A percentile compares a stretch with the other conserved stretches of the same genome.
Evolutionary conservation across 1,284 basidiomycete species (phyloP).

Genomic region (Heterobasidion parviporum): DNA sequence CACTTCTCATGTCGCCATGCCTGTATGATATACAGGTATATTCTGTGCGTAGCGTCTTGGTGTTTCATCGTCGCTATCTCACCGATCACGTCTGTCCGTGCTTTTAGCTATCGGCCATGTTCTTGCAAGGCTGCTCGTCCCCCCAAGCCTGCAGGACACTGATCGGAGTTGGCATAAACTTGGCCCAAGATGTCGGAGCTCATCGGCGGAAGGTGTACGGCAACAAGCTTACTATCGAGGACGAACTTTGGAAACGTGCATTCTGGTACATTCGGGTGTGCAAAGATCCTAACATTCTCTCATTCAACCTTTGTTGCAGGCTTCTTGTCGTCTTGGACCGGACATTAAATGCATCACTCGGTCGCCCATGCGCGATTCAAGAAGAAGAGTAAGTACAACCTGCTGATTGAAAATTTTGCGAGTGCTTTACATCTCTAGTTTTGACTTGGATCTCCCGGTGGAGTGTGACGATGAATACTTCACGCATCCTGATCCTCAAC

Average conservation of each 20-base stretch:
- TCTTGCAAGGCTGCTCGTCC: constrained; percentile 51
- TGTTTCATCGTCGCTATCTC: not conserved
- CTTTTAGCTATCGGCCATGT: constrained; percentile 16
- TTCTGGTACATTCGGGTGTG: constrained; percentile 48
- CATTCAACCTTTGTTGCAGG: constrained; percentile 24
- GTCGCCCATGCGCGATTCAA: constrained; percentile 71
- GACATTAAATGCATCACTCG: constrained; percentile 56
- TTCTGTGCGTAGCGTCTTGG: constrained; percentile 27
- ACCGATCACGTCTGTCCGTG: too few species aligned
- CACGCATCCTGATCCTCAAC: constrained; percentile 32
- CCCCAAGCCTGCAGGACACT: constrained; percentile 70
- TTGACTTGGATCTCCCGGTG: constrained; percentile 52
- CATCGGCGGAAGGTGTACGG: constrained; percentile 42
- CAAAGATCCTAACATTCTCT: not conserved
- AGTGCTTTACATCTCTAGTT: constrained; percentile 23
- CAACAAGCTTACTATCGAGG: constrained; percentile 34
- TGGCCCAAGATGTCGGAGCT: constrained; percentile 64
- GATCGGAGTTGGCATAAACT: constrained; percentile 60
- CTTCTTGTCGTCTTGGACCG: constrained; percentile 54
- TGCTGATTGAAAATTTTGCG: not conserved
- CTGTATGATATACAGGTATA: constrained; percentile 72
- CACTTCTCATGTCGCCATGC: constrained; percentile 45
- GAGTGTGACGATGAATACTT: constrained; percentile 63
- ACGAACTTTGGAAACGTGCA: constrained; percentile 70
- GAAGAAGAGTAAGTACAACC: constrained; percentile 57